A percentile compares a stretch with the other conserved stretches of the same genome.
Conservation (phyloP, 2,329 filamentous ascomycete species). For the Colletotrichum spaethianum region DNA sequence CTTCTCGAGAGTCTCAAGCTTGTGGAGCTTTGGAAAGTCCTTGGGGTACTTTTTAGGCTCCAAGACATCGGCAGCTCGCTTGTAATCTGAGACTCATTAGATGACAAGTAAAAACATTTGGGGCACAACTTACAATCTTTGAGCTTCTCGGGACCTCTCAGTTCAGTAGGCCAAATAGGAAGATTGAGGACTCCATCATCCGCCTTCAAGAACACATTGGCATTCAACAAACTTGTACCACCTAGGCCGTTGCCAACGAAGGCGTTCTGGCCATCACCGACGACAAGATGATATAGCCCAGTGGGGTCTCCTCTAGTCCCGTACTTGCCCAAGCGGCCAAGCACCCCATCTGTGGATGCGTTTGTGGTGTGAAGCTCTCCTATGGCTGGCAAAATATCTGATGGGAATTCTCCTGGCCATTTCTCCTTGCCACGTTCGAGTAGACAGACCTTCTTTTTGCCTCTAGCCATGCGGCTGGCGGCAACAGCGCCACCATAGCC, state of each 20-base stretch:
- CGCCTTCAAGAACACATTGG: conserved; percentile 75
- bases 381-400: conserved; percentile 48
- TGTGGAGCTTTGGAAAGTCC: conserved; percentile 70
- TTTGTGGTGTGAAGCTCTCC: conserved; percentile 53
- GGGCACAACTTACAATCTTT: conserved; percentile 62
- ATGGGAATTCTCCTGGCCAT: conserved; percentile 62
- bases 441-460: conserved; percentile 54
- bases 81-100: conserved; percentile 62
- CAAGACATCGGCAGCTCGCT: conserved; percentile 67
- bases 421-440: conserved; percentile 62
- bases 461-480: conserved; percentile 60
- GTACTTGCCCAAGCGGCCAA: conserved; percentile 51
- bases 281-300: conserved; percentile 59
- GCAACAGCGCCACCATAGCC: conserved; percentile 66
- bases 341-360: conserved; percentile 45
- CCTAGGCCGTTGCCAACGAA: conserved; percentile 65
- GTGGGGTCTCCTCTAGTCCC: conserved; percentile 53
- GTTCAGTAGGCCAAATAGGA: conserved; percentile 71
- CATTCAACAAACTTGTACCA: conserved; percentile 76
- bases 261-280: conserved; percentile 61
- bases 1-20: conserved; percentile 68
- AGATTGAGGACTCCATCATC: conserved; percentile 67
- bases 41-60: conserved; percentile 71
- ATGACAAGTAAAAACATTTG: accelerated
- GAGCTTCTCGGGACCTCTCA: conserved; percentile 59